Conservation (phyloP, 164 flowering plant species). For the Umbilicus rupestris region DNA sequence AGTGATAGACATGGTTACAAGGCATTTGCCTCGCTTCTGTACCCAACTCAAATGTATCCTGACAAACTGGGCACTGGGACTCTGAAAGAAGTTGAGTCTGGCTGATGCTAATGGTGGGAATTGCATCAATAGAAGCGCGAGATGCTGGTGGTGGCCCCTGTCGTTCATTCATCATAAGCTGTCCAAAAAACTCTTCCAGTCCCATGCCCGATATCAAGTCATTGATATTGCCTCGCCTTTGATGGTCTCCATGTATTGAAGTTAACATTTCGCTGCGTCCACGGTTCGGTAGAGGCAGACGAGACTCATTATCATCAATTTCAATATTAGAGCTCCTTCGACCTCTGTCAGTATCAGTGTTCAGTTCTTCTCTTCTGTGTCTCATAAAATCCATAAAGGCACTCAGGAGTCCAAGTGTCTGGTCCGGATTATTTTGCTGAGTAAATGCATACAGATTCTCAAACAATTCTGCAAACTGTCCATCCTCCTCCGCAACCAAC, state of each 20-base stretch:
- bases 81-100: slow-evolving; percentile 30
- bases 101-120: slow-evolving; percentile 31
- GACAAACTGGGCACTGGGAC: slow-evolving; percentile 37
- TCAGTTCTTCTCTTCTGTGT: slow-evolving; percentile 14
- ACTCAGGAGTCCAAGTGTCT: slow-evolving; percentile 19
- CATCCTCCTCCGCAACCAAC: slow-evolving; percentile 1
- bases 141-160: slow-evolving; percentile 40
- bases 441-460: slow-evolving; percentile 11
- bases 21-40: slow-evolving; percentile 37
- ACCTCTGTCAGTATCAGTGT: slow-evolving; percentile 17
- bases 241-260: slow-evolving; percentile 19
- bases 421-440: slow-evolving; percentile 17
- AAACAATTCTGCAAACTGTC: slow-evolving; percentile 6
- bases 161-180: slow-evolving; percentile 26
- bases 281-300: background rate
- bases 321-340: slow-evolving; percentile 25
- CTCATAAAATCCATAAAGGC: slow-evolving; percentile 21
- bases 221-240: slow-evolving; percentile 14
- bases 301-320: slow-evolving; percentile 8
- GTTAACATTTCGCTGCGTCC: slow-evolving; percentile 15
- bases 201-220: slow-evolving; percentile 28
- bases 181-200: slow-evolving; percentile 32
- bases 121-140: slow-evolving; percentile 29
- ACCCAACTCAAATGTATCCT: slow-evolving; percentile 33
- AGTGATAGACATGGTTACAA: slow-evolving; percentile 35